These are phyloP conservation scores for Westerdykella sp. DNA, from an alignment of 2,329 filamentous ascomycete species.

Conservation along the genomic window DNA sequence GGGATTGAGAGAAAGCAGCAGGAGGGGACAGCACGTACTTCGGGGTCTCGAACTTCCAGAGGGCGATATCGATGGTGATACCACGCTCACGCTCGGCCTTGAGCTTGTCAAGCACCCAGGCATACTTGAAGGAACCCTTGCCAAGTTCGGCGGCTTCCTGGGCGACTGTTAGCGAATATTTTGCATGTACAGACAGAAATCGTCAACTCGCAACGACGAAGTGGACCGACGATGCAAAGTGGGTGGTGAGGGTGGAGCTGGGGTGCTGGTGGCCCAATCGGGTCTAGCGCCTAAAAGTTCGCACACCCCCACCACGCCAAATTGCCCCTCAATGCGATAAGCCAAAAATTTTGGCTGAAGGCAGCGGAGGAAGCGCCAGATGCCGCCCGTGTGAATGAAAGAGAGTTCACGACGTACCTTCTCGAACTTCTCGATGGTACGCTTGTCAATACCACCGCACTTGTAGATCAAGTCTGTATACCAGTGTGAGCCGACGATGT, in stretches of 20 bases:
- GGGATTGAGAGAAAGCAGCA: slow-evolving; percentile 1
- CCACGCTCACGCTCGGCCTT: slow-evolving; percentile 99
- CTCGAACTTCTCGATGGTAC: slow-evolving; percentile 99
- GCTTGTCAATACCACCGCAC: slow-evolving; percentile 99
- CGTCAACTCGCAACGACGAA: neutral
- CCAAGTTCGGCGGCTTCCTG: slow-evolving; percentile 98
- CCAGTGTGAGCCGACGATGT: slow-evolving; percentile 29
- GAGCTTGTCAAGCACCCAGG: slow-evolving; percentile 99
- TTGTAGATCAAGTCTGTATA: slow-evolving; percentile 96
- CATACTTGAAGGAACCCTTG: slow-evolving; percentile 99
- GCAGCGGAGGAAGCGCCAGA: slow-evolving; percentile 13
- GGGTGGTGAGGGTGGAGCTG: slow-evolving; percentile 3
- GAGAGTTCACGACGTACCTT: slow-evolving; percentile 62
- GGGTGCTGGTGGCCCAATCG: slow-evolving; percentile 22
- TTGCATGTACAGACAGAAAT: slow-evolving; percentile 3
- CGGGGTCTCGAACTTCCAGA: slow-evolving; percentile 99
- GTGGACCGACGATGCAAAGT: neutral
- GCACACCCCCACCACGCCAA: slow-evolving; percentile 37
- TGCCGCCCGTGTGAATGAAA: slow-evolving; percentile 10
- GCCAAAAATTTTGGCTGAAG: slow-evolving; percentile 27
- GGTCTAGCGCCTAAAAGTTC: slow-evolving; percentile 32
- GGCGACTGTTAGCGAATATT: slow-evolving; percentile 32
- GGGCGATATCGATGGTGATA: slow-evolving; percentile 99
- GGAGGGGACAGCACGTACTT: slow-evolving; percentile 73
- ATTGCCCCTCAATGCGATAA: slow-evolving; percentile 34